phyloP scores from a whole-genome alignment of 2,329 filamentous ascomycete species.

The Clarireedia homoeocarpa region DNA sequence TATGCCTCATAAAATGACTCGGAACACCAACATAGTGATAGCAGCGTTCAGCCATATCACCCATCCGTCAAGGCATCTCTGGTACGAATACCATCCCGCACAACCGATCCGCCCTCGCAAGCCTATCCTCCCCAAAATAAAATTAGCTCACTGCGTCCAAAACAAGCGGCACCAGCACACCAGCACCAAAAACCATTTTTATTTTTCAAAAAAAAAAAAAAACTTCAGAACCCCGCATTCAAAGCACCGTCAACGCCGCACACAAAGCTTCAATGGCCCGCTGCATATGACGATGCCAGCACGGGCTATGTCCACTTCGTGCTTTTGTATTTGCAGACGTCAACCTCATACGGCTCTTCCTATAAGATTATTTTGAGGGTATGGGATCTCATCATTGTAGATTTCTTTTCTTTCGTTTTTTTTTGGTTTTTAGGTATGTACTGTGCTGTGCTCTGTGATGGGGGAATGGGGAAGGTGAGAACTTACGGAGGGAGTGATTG shows the following conservation, averaged over 20 bases:
- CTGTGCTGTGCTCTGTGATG: not conserved
- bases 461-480: not conserved
- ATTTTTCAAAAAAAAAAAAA: constrained; percentile 1
- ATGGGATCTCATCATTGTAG: constrained; percentile 27
- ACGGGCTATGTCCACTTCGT: constrained; percentile 6
- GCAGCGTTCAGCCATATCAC: too few relatives aligned
- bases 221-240: constrained; percentile 24
- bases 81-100: too few relatives aligned
- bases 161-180: not conserved
- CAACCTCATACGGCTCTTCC: constrained; percentile 29
- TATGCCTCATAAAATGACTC: too few relatives aligned
- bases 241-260: constrained; percentile 26
- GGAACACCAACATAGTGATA: too few relatives aligned
- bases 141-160: not conserved
- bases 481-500: constrained; percentile 1
- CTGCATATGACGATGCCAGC: constrained; percentile 27
- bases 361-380: constrained; percentile 23
- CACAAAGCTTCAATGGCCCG: constrained; percentile 9
- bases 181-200: not conserved
- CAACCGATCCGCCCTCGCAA: too few relatives aligned
- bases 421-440: not conserved
- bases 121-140: too few relatives aligned
- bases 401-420: not conserved
- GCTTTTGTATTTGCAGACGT: constrained; percentile 10
- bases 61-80: too few relatives aligned